Evolutionary conservation across 148 eudicot genomes (phyloP).

Genomic region (Rhododendron simsii): DNA sequence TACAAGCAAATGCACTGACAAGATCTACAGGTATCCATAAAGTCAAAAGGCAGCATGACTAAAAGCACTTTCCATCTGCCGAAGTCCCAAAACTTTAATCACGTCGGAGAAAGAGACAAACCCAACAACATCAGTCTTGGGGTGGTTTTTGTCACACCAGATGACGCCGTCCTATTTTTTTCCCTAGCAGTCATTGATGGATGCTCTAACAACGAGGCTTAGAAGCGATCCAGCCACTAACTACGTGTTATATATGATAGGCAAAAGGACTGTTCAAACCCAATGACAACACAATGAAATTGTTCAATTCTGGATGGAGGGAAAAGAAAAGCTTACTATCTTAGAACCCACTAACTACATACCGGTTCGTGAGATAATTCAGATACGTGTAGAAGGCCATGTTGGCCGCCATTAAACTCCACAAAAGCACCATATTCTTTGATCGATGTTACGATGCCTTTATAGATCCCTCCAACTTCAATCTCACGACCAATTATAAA

Average conservation of each 20-base stretch:
- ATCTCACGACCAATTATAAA: conserved; percentile 84
- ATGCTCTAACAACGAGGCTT: not conserved
- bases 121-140: not conserved
- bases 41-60: not conserved
- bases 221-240: not conserved
- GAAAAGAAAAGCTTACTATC: not conserved
- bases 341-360: conserved; percentile 15
- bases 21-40: not conserved
- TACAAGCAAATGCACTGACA: not conserved
- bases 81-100: not conserved
- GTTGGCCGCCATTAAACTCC: conserved; percentile 97
- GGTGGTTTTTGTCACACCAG: not conserved
- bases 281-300: not conserved
- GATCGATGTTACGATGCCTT: conserved; percentile 66
- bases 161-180: not conserved
- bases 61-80: not conserved
- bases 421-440: conserved; percentile 99
- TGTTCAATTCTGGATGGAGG: not conserved
- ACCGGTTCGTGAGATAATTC: conserved; percentile 89
- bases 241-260: not conserved
- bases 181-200: not conserved
- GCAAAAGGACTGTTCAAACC: not conserved
- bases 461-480: conserved; percentile 81
- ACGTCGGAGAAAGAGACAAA: not conserved
- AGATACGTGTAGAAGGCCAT: conserved; percentile 89